A percentile compares a stretch with the other conserved stretches of the same genome.
Conservation (phyloP, 2,329 filamentous ascomycete species). For the Phaeosphaeria sp. region DNA sequence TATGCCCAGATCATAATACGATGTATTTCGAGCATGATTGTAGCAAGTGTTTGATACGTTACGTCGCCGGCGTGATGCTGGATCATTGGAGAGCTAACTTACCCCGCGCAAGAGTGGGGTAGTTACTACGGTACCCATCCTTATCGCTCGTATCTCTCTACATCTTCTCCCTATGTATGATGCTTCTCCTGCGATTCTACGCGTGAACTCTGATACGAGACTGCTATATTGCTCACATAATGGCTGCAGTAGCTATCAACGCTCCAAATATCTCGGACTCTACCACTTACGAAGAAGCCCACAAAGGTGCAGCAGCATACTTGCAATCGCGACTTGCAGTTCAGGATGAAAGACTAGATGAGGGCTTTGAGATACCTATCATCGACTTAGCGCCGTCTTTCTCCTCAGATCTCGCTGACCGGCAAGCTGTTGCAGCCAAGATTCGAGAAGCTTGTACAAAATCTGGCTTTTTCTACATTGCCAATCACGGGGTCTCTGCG, state of each 20-base stretch:
- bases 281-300: conserved; percentile 40
- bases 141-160: neutral
- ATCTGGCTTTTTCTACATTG: conserved; percentile 54
- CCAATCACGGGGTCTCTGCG: conserved; percentile 44
- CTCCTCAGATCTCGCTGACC: conserved; percentile 35
- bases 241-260: conserved; percentile 5
- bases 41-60: too few relatives aligned
- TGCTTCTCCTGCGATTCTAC: neutral
- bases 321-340: conserved; percentile 40
- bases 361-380: conserved; percentile 44
- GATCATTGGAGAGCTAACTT: too few relatives aligned
- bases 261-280: neutral
- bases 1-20: too few relatives aligned
- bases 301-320: conserved; percentile 44
- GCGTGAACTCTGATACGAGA: neutral
- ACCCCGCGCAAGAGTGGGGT: neutral
- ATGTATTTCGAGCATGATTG: too few relatives aligned
- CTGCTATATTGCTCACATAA: neutral
- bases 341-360: conserved; percentile 16
- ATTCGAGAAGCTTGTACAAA: conserved; percentile 49
- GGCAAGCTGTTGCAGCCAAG: conserved; percentile 47
- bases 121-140: neutral
- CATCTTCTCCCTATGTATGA: neutral
- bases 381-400: conserved; percentile 50
- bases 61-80: too few relatives aligned